phyloP scores from a whole-genome alignment of 352 stramenopile genomes.

The Phytophthora tubulina region DNA sequence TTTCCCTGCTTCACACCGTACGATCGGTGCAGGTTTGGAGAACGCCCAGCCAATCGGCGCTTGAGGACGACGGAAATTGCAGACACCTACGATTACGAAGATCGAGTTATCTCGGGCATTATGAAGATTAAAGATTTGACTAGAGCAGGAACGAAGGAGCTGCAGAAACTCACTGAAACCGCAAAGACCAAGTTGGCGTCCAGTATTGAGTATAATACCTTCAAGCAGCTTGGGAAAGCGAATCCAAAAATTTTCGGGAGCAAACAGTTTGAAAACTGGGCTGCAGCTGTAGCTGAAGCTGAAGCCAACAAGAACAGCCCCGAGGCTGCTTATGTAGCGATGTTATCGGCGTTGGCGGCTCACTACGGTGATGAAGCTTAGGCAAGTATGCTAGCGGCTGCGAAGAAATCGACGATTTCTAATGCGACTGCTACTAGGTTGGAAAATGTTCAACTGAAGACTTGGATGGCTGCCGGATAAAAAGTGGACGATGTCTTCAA shows the following conservation, averaged over 20 bases:
- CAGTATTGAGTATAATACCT: neutral
- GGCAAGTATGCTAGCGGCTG: neutral
- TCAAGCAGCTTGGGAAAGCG: neutral
- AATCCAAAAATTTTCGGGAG: neutral
- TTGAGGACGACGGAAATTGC: neutral
- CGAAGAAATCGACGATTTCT: neutral
- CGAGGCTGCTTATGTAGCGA: neutral
- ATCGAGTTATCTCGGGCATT: neutral
- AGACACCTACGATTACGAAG: too few species aligned
- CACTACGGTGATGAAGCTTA: conserved; percentile 4
- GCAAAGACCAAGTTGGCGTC: neutral
- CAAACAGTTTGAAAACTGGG: conserved; percentile 3
- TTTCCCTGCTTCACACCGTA: neutral
- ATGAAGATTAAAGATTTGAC: conserved; percentile 4
- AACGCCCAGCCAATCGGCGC: neutral
- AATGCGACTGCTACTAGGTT: neutral
- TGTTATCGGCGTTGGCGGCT: neutral
- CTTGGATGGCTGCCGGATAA: neutral
- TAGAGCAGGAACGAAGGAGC: conserved; percentile 3
- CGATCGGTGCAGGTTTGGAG: neutral
- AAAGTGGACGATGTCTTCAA: neutral
- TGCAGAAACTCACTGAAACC: neutral
- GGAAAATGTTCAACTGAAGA: neutral
- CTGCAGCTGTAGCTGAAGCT: neutral
- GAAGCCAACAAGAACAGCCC: conserved; percentile 10